A percentile compares a stretch with the other conserved stretches of the same genome.
phyloP scores from a whole-genome alignment of 257 asterid genomes.

The Petunia axillaris region DNA sequence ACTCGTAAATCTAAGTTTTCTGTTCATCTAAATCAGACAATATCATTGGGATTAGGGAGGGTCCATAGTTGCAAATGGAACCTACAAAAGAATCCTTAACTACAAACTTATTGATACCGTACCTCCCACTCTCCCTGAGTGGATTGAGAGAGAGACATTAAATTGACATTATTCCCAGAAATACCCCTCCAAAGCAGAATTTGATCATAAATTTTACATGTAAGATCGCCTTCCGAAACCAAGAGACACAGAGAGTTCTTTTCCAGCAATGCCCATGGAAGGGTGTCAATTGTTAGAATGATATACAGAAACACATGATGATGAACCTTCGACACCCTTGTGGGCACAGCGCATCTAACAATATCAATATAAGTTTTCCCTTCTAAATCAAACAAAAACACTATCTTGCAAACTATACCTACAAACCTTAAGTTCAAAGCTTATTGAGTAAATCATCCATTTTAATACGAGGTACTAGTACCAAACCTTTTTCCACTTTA shows the following conservation, averaged over 20 bases:
- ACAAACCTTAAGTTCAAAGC: neutral
- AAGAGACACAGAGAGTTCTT: too few relatives aligned
- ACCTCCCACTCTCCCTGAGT: constrained; percentile 8
- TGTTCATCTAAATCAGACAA: neutral
- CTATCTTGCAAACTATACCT: neutral
- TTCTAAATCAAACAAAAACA: constrained; percentile 9
- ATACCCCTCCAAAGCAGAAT: neutral
- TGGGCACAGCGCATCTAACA: neutral
- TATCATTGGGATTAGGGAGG: neutral
- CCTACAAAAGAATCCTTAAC: neutral
- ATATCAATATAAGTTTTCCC: neutral
- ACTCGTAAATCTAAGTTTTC: neutral
- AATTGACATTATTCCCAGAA: neutral
- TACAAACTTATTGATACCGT: neutral
- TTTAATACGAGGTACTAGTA: neutral
- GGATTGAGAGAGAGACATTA: neutral
- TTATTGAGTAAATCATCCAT: neutral
- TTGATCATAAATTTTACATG: neutral
- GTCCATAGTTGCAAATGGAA: neutral
- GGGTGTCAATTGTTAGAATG: too few relatives aligned
- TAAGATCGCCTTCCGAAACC: neutral
- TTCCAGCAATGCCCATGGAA: too few relatives aligned
- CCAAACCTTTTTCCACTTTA: neutral
- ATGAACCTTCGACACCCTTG: constrained; percentile 1
- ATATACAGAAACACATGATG: too few relatives aligned